Evolutionary conservation across 257 asterid genomes (phyloP).

Genomic region (Mentha longifolia): DNA sequence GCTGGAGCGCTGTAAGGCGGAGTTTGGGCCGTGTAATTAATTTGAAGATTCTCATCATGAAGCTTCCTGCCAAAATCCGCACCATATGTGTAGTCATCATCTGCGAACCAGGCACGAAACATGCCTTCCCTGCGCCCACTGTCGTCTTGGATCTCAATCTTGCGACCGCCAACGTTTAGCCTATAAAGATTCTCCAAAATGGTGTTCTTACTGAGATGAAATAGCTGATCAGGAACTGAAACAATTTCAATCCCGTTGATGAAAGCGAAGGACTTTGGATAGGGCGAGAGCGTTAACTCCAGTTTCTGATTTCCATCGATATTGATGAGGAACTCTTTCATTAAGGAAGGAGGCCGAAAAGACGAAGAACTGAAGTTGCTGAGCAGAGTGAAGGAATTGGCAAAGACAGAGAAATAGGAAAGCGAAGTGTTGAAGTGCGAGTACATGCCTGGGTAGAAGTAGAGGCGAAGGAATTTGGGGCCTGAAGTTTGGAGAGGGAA

Average conservation of each 20-base stretch:
- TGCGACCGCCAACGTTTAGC: constrained; percentile 51
- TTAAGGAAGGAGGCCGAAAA: not conserved
- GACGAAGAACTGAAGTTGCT: constrained; percentile 47
- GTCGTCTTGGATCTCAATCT: constrained; percentile 13
- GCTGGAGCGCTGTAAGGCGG: constrained; percentile 54
- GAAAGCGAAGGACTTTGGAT: constrained; percentile 47
- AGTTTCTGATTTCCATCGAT: constrained; percentile 26
- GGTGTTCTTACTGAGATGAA: constrained; percentile 13
- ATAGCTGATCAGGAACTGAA: constrained; percentile 39
- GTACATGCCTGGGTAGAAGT: constrained; percentile 39
- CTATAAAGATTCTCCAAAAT: constrained; percentile 55
- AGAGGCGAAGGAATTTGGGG: constrained; percentile 54
- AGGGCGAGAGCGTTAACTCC: constrained; percentile 45
- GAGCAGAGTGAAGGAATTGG: constrained; percentile 43
- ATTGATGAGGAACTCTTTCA: constrained; percentile 34
- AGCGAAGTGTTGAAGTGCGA: constrained; percentile 4
- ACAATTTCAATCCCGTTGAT: constrained; percentile 65
- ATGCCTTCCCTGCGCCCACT: too few relatives aligned
- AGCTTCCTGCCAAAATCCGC: not conserved
- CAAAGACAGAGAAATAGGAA: constrained; percentile 45
- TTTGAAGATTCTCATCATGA: not conserved
- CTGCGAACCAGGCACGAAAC: constrained; percentile 55
- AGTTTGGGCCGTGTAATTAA: constrained; percentile 30
- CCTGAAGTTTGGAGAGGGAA: constrained; percentile 51
- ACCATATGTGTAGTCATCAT: constrained; percentile 12